Conservation (phyloP, 306 rosid genomes). For the Pachyrhizus erosus region DNA sequence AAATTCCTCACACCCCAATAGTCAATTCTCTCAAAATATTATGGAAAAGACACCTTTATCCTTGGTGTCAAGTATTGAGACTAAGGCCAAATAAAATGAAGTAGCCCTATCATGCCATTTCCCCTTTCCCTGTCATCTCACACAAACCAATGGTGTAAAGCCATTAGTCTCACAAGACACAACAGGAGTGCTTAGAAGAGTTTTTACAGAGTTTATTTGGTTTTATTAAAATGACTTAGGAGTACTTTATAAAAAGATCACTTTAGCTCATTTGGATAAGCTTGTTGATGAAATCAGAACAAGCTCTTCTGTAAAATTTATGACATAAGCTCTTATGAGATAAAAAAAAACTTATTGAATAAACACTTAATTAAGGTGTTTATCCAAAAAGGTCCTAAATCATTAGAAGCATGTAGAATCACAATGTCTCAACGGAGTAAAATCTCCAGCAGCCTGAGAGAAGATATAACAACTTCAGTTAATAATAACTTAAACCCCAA, state of each 20-base stretch:
- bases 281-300: no score
- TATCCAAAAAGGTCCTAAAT: background rate
- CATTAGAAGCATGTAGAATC: background rate
- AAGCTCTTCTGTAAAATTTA: no score
- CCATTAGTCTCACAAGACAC: background rate
- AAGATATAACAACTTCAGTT: background rate
- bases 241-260: no score
- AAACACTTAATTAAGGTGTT: background rate
- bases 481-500: conserved; percentile 17
- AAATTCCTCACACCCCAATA: background rate
- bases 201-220: no score
- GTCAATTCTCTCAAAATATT: background rate
- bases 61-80: background rate
- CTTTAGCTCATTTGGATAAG: no score
- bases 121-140: background rate
- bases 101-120: conserved; percentile 1
- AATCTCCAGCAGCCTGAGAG: conserved; percentile 1
- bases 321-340: background rate
- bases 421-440: background rate
- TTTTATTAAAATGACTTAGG: no score
- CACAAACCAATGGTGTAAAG: background rate
- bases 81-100: conserved; percentile 1
- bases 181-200: no score
- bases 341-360: background rate
- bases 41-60: background rate